These are phyloP conservation scores for Fusarium sp. DNA, from an alignment of 2,329 filamentous ascomycete genomes.

Conservation along the genomic window DNA sequence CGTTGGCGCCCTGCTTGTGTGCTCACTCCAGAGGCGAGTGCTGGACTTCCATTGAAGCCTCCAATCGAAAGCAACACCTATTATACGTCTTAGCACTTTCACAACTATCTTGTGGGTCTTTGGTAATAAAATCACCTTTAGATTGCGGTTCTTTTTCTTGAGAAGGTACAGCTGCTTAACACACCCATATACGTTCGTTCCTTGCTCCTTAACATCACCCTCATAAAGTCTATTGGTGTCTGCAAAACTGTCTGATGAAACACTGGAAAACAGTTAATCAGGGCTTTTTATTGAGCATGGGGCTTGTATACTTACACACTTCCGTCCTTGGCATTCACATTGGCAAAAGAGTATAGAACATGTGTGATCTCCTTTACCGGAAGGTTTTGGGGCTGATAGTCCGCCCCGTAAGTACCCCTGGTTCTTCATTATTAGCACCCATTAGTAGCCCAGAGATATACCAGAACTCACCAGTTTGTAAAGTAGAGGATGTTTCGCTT, in stretches of 20 bases:
- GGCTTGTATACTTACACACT: slow-evolving; percentile 56
- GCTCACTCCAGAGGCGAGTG: slow-evolving; percentile 66
- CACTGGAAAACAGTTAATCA: slow-evolving; percentile 3
- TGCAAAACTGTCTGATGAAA: slow-evolving; percentile 53
- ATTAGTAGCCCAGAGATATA: background rate
- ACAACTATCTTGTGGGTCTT: background rate
- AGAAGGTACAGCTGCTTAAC: slow-evolving; percentile 81
- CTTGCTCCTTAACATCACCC: slow-evolving; percentile 68
- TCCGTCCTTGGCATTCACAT: slow-evolving; percentile 58
- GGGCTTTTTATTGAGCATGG: too few relatives aligned
- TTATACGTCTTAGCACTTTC: slow-evolving; percentile 22
- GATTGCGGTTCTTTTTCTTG: slow-evolving; percentile 80
- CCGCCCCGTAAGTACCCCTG: slow-evolving; percentile 75
- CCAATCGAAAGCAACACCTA: slow-evolving; percentile 62
- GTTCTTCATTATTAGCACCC: slow-evolving; percentile 55
- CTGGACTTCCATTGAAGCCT: slow-evolving; percentile 78
- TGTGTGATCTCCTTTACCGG: slow-evolving; percentile 78
- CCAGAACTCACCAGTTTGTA: slow-evolving; percentile 62
- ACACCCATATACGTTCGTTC: slow-evolving; percentile 80
- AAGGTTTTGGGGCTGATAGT: slow-evolving; percentile 78
- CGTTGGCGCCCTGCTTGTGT: slow-evolving; percentile 69
- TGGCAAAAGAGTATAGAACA: slow-evolving; percentile 72
- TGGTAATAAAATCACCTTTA: slow-evolving; percentile 68
- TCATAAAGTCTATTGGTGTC: slow-evolving; percentile 76
- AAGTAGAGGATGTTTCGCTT: slow-evolving; percentile 64